Evolutionary conservation across 2,329 filamentous ascomycete genomes (phyloP).

Genomic region (Botryotinia globosa): DNA sequence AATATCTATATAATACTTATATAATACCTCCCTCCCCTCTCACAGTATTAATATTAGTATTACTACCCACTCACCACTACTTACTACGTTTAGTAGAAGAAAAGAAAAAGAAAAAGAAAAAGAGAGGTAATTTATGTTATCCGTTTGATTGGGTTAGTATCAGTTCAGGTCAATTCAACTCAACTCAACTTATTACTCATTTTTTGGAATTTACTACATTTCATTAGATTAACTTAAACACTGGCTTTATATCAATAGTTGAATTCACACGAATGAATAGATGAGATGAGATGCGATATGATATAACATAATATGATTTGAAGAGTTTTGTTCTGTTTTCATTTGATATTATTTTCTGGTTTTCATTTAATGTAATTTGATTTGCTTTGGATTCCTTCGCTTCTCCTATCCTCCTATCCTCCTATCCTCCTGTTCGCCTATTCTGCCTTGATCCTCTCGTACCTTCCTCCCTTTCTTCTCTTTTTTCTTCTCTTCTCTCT

Average conservation of each 20-base stretch:
- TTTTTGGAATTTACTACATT: too few relatives aligned
- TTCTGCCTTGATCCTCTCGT: background rate
- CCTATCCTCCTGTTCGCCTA: background rate
- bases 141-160: too few relatives aligned
- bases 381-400: background rate
- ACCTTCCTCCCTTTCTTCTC: background rate
- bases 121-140: too few relatives aligned
- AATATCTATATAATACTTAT: too few relatives aligned
- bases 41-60: too few relatives aligned
- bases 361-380: background rate
- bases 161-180: too few relatives aligned
- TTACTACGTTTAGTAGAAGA: too few relatives aligned
- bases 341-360: background rate
- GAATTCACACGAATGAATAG: accelerated
- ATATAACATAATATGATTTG: background rate
- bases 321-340: background rate
- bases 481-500: too few relatives aligned
- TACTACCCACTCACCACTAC: too few relatives aligned
- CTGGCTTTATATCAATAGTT: accelerated
- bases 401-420: background rate
- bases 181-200: too few relatives aligned
- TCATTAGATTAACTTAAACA: background rate
- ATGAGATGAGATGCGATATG: background rate
- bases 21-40: too few relatives aligned
- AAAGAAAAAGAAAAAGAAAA: too few relatives aligned